Base-by-base conservation (phyloP, 2,329 filamentous ascomycete species). In the Fusarium nanum region DNA sequence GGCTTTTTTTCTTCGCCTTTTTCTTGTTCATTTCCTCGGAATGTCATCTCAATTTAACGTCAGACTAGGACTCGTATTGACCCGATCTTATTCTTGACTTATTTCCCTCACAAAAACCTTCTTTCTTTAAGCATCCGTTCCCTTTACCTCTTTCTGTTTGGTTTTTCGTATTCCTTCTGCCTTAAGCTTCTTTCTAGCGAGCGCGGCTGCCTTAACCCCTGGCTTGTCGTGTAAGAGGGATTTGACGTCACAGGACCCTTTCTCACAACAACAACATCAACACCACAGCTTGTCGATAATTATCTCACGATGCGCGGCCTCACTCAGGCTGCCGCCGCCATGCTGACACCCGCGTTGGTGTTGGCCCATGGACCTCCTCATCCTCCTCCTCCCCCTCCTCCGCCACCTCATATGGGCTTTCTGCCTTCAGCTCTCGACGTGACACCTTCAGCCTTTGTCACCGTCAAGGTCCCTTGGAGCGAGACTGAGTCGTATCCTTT, bases 221-320 rank as follows among this genome's bases (percentile, higher is more conserved):
- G 37, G 34, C 44, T 44, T 55, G 32, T 27, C 30, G 54, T 64
- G 48, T 48, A 62, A 45, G 60, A 62, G 57, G 57, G 47, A 16
- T 37, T 52, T 46, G 52, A 45, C 16, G 40, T 37, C 50, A 52
- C 46, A 28, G 14, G 34, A 49, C n/a, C 20, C 27, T 30, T 20
- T 41, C 34, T 37, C 48, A 27, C 47, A 14, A 25, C 47, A 14
- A 25, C 32, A 27, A 60, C 32, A n/a, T 27, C 45, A 48, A 44
- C 27, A 28, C 23, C 34, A 44, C 23, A 60, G 28, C 30, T n/a
- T 44, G 28, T 52, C 55, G 13, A 63, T 30, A 18, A 44, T 20
- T 27, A 60, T 64, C 57, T 61, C 59, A 70, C 53, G 32, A 77
- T 77, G 76, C 75, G 75, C 63, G 71, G 76, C 73, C 67, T 77